phyloP scores from a whole-genome alignment of 1,284 basidiomycete species.

The Cryptococcus floricola region DNA sequence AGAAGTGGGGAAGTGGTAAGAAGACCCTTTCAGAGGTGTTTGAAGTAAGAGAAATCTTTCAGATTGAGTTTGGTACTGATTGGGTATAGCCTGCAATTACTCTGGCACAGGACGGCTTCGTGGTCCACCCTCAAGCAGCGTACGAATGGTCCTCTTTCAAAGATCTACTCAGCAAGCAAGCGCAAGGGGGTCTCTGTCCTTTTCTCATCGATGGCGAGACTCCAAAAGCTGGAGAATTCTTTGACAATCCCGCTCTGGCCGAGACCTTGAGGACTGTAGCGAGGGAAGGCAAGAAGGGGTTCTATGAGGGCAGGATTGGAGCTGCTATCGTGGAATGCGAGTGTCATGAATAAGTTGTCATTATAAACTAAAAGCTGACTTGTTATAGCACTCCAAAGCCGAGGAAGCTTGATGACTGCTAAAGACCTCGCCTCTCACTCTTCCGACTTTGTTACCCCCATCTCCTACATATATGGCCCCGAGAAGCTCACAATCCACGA shows the following conservation, averaged over 20 bases:
- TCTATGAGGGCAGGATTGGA: slow-evolving; percentile 83
- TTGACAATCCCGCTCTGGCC: slow-evolving; percentile 66
- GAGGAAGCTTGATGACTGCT: slow-evolving; percentile 85
- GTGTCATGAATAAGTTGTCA: background rate
- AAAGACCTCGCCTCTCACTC: slow-evolving; percentile 74
- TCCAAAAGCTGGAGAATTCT: slow-evolving; percentile 21
- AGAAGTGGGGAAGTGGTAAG: slow-evolving; percentile 71
- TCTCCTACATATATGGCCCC: slow-evolving; percentile 66
- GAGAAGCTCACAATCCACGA: slow-evolving; percentile 56
- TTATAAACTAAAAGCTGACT: background rate
- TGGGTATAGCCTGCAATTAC: slow-evolving; percentile 62
- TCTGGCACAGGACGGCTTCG: slow-evolving; percentile 69
- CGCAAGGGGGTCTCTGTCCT: slow-evolving; percentile 13
- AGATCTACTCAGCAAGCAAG: slow-evolving; percentile 2
- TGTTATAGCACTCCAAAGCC: slow-evolving; percentile 51
- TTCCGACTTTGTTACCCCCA: slow-evolving; percentile 74
- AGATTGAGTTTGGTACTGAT: background rate
- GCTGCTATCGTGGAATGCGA: slow-evolving; percentile 50
- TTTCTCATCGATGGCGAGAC: slow-evolving; percentile 22
- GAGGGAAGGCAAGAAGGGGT: slow-evolving; percentile 78
- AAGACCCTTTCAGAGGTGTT: slow-evolving; percentile 69
- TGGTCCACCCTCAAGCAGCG: slow-evolving; percentile 14
- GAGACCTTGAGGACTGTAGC: slow-evolving; percentile 74
- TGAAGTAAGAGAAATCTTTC: slow-evolving; percentile 32
- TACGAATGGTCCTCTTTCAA: slow-evolving; percentile 13